These are phyloP conservation scores for Leccinum subtestaceum DNA, from an alignment of 768 basidiomycete genomes.

Conservation along the genomic window DNA sequence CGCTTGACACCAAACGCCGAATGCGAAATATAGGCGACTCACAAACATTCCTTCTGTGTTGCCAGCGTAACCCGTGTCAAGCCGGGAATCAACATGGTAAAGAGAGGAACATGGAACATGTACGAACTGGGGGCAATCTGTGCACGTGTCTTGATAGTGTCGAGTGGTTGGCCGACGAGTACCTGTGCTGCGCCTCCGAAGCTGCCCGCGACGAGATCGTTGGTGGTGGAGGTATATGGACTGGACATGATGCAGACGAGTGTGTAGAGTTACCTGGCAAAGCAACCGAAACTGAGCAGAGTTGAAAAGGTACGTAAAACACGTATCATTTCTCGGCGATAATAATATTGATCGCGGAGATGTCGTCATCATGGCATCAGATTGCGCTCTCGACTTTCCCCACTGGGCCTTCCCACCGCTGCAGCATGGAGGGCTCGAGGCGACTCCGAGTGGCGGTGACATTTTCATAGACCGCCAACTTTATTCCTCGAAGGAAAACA, in stretches of 20 bases:
- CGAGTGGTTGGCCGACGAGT: conserved; percentile 88
- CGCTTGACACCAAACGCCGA: not conserved
- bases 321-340: not conserved
- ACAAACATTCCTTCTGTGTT: conserved; percentile 82
- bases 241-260: conserved; percentile 14
- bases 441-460: too few relatives aligned
- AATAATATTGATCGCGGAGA: not conserved
- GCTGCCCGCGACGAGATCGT: conserved; percentile 85
- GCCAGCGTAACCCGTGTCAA: conserved; percentile 1
- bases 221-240: conserved; percentile 53
- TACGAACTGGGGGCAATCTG: conserved; percentile 78
- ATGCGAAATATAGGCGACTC: conserved; percentile 45
- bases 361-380: conserved; percentile 4
- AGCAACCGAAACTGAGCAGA: not conserved
- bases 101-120: conserved; percentile 17
- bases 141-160: conserved; percentile 85
- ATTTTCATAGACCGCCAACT: too few relatives aligned
- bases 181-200: conserved; percentile 94
- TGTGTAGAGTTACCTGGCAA: not conserved
- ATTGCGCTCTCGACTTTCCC: not conserved
- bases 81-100: not conserved
- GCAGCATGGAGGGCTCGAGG: too few relatives aligned
- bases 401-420: too few relatives aligned
- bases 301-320: not conserved
- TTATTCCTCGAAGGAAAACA: too few relatives aligned